Conservation (phyloP, 148 eudicot species). For the Dysphania ambrosioides region DNA sequence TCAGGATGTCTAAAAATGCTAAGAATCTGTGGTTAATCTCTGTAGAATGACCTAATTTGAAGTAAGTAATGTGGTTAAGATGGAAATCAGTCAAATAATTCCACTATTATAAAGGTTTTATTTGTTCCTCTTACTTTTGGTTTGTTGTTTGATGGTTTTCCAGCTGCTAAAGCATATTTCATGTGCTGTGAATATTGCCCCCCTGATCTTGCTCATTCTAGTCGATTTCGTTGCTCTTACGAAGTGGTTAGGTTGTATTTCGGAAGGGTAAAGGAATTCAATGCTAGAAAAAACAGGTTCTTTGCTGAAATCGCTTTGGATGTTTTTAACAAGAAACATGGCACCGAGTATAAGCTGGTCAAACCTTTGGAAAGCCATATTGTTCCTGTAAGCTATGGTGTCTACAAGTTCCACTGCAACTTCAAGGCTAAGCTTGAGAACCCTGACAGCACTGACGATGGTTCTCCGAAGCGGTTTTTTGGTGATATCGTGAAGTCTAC, state of each 20-base stretch:
- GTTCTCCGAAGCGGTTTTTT: constrained; percentile 3
- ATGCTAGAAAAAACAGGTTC: background rate
- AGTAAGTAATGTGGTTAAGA: background rate
- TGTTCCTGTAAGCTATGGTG: background rate
- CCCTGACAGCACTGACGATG: background rate
- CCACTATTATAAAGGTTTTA: too few species aligned
- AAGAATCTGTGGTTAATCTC: background rate
- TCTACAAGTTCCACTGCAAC: constrained; percentile 3
- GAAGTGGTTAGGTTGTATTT: background rate
- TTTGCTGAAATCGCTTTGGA: background rate
- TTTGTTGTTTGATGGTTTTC: background rate
- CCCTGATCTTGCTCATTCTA: background rate
- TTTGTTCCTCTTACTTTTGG: background rate
- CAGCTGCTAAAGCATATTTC: background rate
- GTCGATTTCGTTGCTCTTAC: background rate
- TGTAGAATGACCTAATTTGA: background rate
- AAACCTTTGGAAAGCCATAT: background rate
- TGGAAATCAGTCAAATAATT: background rate
- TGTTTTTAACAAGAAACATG: constrained; percentile 8
- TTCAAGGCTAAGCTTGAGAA: background rate
- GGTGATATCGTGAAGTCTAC: background rate
- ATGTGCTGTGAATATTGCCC: background rate
- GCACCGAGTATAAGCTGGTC: background rate
- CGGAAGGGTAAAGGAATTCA: background rate
- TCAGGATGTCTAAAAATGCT: background rate